Conservation (phyloP, 208 protist species). For the Trypanosoma vivax region DNA sequence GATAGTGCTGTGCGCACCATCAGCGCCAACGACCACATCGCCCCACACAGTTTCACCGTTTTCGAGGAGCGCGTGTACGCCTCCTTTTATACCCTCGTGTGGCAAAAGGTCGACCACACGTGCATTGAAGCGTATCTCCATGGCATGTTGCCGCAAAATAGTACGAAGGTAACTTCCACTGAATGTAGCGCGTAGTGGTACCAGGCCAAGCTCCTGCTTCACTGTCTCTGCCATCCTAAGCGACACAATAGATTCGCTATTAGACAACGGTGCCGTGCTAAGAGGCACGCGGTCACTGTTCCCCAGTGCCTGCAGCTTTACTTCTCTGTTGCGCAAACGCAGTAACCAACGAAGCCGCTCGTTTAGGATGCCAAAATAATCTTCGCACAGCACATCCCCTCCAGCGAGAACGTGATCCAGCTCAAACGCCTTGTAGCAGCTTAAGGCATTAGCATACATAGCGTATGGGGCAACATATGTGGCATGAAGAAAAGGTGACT, state of each 20-base stretch:
- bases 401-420: constrained; percentile 57
- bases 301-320: constrained; percentile 39
- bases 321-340: constrained; percentile 44
- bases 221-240: constrained; percentile 44
- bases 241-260: constrained; percentile 82
- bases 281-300: constrained; percentile 68
- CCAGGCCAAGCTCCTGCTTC: constrained; percentile 63
- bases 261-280: constrained; percentile 69
- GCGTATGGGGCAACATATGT: constrained; percentile 56
- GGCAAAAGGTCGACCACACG: constrained; percentile 76
- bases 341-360: constrained; percentile 51
- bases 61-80: constrained; percentile 69
- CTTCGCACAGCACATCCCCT: constrained; percentile 37
- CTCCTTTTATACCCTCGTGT: constrained; percentile 78
- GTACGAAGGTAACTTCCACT: constrained; percentile 43
- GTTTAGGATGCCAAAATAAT: constrained; percentile 66
- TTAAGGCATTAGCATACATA: constrained; percentile 83
- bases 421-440: constrained; percentile 83
- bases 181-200: constrained; percentile 70
- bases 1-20: constrained; percentile 80
- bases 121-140: constrained; percentile 58
- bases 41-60: constrained; percentile 80
- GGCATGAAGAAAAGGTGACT: constrained; percentile 60
- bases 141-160: constrained; percentile 53
- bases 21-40: constrained; percentile 84